Conservation (phyloP, 1,284 basidiomycete species). For the Moesziomyces globuligerus region DNA sequence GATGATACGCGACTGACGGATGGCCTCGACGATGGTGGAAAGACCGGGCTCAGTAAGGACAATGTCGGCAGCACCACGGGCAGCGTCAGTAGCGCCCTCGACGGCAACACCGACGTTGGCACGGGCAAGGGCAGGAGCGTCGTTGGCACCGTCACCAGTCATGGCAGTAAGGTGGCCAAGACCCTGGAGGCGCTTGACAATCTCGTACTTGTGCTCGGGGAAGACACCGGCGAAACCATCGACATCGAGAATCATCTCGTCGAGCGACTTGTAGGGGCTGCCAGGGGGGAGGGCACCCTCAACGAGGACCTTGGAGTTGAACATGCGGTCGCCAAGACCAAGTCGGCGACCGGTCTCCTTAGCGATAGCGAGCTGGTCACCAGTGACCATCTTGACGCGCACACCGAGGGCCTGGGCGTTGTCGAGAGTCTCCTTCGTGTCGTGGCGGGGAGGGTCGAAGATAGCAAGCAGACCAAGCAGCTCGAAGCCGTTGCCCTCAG, state of each 20-base stretch:
- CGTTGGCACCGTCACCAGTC: conserved; percentile 97
- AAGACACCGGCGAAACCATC: conserved; percentile 95
- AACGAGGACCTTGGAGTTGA: conserved; percentile 92
- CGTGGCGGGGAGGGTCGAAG: conserved; percentile 96
- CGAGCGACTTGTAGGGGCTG: conserved; percentile 77
- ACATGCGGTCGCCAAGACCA: conserved; percentile 95
- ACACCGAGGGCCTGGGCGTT: conserved; percentile 95
- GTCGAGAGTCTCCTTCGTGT: conserved; percentile 99
- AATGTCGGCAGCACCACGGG: conserved; percentile 93
- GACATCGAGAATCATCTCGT: conserved; percentile 88
- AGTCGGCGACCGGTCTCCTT: conserved; percentile 99
- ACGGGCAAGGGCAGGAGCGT: conserved; percentile 81
- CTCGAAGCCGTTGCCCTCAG: conserved; percentile 93
- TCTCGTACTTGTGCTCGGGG: conserved; percentile 94
- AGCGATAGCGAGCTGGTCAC: conserved; percentile 98
- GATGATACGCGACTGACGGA: conserved; percentile 92
- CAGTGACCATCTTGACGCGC: conserved; percentile 99
- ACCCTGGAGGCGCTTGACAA: conserved; percentile 91
- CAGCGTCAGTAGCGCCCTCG: conserved; percentile 92
- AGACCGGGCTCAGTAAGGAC: conserved; percentile 94
- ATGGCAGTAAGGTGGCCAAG: conserved; percentile 71
- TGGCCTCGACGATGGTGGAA: conserved; percentile 95
- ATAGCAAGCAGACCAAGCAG: conserved; percentile 96
- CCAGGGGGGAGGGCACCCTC: conserved; percentile 83
- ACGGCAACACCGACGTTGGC: conserved; percentile 97